A percentile compares a stretch with the other conserved stretches of the same genome.
Conservation (phyloP, 345 rosid species). For the Linum tenue region DNA sequence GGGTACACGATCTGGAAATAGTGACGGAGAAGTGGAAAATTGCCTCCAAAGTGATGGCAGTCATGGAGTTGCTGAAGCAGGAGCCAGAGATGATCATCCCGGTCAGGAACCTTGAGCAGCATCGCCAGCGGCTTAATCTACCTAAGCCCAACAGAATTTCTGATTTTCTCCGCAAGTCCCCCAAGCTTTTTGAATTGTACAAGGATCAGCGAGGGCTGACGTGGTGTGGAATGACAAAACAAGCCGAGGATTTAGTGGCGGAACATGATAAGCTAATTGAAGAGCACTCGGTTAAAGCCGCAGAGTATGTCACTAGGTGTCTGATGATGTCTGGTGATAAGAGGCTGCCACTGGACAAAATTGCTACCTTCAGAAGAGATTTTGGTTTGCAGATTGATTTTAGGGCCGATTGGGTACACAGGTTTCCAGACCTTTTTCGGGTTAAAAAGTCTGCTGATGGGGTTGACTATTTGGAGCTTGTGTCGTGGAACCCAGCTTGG, state of each 20-base stretch:
- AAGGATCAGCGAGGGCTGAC: slow-evolving; percentile 60
- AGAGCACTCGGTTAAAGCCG: slow-evolving; percentile 57
- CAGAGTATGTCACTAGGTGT: slow-evolving; percentile 67
- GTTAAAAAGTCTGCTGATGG: slow-evolving; percentile 41
- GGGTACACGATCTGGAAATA: slow-evolving; percentile 64
- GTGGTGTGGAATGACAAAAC: slow-evolving; percentile 78
- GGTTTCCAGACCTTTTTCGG: slow-evolving; percentile 54
- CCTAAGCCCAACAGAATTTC: slow-evolving; percentile 61
- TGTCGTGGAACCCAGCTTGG: slow-evolving; percentile 75
- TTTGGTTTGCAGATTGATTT: slow-evolving; percentile 78
- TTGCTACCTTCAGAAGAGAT: slow-evolving; percentile 67
- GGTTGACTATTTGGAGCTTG: slow-evolving; percentile 56
- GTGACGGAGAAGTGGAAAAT: slow-evolving; percentile 68
- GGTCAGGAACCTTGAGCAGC: slow-evolving; percentile 40
- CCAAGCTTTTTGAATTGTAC: slow-evolving; percentile 64
- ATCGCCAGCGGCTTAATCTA: slow-evolving; percentile 46
- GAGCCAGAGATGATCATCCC: slow-evolving; percentile 72
- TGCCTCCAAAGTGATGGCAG: slow-evolving; percentile 42
- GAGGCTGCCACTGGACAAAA: slow-evolving; percentile 53
- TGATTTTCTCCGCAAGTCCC: slow-evolving; percentile 60
- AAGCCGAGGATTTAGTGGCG: slow-evolving; percentile 46
- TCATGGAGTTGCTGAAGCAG: slow-evolving; percentile 55
- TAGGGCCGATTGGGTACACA: slow-evolving; percentile 55
- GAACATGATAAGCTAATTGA: slow-evolving; percentile 54
- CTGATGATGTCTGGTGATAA: slow-evolving; percentile 69